A percentile compares a stretch with the other conserved stretches of the same genome.
These are phyloP conservation scores for Xylaria polymorpha DNA, from an alignment of 2,329 filamentous ascomycete genomes.

Conservation along the genomic window DNA sequence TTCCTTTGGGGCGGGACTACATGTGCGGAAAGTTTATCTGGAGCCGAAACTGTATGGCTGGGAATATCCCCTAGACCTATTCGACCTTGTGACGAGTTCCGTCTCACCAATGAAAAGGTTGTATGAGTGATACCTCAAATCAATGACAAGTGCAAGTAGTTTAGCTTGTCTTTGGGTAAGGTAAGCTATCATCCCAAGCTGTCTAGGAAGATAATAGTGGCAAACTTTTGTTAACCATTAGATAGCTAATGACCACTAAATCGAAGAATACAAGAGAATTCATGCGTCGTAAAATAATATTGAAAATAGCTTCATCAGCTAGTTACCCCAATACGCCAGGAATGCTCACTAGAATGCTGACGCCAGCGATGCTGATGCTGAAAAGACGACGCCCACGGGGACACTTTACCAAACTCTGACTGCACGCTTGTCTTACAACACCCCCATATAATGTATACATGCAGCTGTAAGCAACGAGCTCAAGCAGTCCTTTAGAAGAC, in stretches of 20 bases:
- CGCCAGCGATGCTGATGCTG: conserved; percentile 18
- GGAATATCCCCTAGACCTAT: not conserved
- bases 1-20: not conserved
- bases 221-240: not conserved
- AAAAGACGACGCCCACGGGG: conserved; percentile 1
- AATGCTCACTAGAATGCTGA: conserved; percentile 23
- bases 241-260: not conserved
- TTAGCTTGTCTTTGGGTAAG: not conserved
- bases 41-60: not conserved
- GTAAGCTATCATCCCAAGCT: not conserved
- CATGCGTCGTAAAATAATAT: conserved; percentile 1
- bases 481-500: conserved; percentile 30
- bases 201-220: not conserved
- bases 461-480: conserved; percentile 39
- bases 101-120: not conserved
- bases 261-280: not conserved
- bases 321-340: not conserved
- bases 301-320: not conserved
- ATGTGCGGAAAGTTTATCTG: not conserved
- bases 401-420: conserved; percentile 1
- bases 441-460: conserved; percentile 10
- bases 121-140: not conserved
- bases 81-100: not conserved
- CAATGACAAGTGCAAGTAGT: not conserved
- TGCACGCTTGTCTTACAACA: not conserved